Evolutionary conservation across 176 grass and related monocot species (phyloP).

Genomic region (Eleusine coracana): DNA sequence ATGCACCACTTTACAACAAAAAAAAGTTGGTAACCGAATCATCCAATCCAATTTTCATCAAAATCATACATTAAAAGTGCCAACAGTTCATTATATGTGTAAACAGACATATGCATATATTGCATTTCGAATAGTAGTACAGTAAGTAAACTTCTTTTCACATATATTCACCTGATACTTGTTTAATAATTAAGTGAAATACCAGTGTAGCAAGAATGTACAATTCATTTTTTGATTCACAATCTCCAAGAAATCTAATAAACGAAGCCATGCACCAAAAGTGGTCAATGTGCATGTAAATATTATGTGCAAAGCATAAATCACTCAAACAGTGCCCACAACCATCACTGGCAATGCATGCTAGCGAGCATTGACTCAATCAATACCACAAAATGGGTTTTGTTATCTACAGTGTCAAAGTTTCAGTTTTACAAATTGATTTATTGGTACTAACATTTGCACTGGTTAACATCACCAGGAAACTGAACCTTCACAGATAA

Average conservation of each 20-base stretch:
- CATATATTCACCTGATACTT: background rate
- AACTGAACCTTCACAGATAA: conserved; percentile 24
- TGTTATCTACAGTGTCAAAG: background rate
- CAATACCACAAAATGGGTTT: background rate
- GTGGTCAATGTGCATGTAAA: background rate
- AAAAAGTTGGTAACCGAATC: conserved; percentile 6
- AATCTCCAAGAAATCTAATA: background rate
- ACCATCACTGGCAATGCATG: background rate
- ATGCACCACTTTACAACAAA: background rate
- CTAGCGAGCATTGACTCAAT: background rate
- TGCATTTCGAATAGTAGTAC: background rate
- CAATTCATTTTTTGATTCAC: conserved; percentile 12
- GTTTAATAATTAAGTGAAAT: background rate
- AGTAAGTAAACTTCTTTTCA: conserved; percentile 1
- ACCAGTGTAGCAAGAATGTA: conserved; percentile 1
- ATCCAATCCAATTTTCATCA: conserved; percentile 6
- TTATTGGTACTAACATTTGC: conserved; percentile 2
- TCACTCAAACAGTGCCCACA: background rate
- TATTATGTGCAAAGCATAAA: conserved; percentile 3
- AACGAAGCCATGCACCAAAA: background rate
- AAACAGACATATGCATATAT: background rate
- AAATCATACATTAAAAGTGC: conserved; percentile 11
- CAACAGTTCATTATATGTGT: background rate
- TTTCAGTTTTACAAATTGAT: conserved; percentile 8
- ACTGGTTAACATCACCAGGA: conserved; percentile 5